These are phyloP conservation scores for Hanseniaspora uvarum DNA, from an alignment of 1,139 yeast genomes.

Conservation along the genomic window DNA sequence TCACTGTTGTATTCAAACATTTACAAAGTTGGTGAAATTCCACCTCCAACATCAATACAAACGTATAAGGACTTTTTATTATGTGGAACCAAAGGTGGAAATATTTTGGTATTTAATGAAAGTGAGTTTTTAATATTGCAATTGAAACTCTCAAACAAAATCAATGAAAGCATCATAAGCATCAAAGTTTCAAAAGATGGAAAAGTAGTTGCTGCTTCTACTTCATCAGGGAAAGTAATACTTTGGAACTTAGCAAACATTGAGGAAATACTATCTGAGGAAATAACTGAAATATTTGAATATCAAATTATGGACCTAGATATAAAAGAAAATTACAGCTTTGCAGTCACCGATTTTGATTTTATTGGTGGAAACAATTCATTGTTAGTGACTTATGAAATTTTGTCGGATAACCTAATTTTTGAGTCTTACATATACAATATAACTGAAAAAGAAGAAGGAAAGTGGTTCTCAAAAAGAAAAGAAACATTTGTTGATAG, in stretches of 20 bases:
- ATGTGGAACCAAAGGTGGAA: conserved; percentile 29
- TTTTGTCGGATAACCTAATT: neutral
- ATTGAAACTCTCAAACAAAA: conserved; percentile 23
- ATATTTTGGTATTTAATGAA: conserved; percentile 26
- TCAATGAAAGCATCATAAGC: conserved; percentile 34
- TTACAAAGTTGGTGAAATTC: conserved; percentile 14
- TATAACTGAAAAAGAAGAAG: neutral
- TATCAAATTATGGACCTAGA: neutral
- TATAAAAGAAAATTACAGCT: neutral
- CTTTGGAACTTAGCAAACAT: conserved; percentile 36
- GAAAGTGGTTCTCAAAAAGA: neutral
- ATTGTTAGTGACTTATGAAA: neutral
- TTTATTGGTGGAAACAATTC: neutral
- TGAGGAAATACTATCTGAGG: conserved; percentile 19
- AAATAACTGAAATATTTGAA: neutral
- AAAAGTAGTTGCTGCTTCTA: conserved; percentile 41
- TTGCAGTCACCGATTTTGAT: neutral
- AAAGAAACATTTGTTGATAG: neutral
- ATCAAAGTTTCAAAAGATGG: conserved; percentile 45
- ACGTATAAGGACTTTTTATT: conserved; percentile 26
- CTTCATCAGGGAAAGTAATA: conserved; percentile 37
- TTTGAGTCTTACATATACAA: neutral
- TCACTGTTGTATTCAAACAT: conserved; percentile 12
- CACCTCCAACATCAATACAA: conserved; percentile 23
- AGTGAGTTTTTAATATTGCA: conserved; percentile 26